Conservation (phyloP, 2,329 filamentous ascomycete genomes). For the Metarhizium brunneum region DNA sequence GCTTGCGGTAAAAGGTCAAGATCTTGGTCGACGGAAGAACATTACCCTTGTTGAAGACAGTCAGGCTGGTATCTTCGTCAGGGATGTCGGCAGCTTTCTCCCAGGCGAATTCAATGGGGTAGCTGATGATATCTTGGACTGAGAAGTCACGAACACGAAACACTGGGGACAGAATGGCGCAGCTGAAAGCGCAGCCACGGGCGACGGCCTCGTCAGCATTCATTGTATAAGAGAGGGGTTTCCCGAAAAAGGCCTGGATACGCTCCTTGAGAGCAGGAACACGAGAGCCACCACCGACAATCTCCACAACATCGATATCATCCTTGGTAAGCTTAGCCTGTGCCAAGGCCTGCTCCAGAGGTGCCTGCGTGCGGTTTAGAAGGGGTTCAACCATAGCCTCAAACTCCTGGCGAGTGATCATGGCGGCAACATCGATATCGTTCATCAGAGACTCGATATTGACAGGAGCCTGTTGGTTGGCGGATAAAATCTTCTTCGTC, state of each 20-base stretch:
- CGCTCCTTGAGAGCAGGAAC: constrained; percentile 86
- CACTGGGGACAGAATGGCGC: constrained; percentile 90
- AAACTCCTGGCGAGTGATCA: constrained; percentile 90
- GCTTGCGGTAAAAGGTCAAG: constrained; percentile 97
- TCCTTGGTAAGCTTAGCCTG: constrained; percentile 85
- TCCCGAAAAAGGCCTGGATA: constrained; percentile 86
- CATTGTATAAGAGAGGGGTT: constrained; percentile 86
- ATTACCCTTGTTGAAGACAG: constrained; percentile 95
- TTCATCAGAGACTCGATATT: constrained; percentile 99
- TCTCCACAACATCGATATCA: constrained; percentile 87
- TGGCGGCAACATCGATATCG: constrained; percentile 79
- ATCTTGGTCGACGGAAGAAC: constrained; percentile 98
- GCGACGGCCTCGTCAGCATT: constrained; percentile 98
- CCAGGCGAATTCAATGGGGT: constrained; percentile 98
- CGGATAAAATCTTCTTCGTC: constrained; percentile 95
- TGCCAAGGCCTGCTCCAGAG: constrained; percentile 85
- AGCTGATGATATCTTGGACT: constrained; percentile 94
- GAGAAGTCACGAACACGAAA: constrained; percentile 98
- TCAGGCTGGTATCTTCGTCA: constrained; percentile 94
- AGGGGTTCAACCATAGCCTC: constrained; percentile 85
- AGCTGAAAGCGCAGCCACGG: constrained; percentile 93
- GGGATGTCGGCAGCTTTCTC: constrained; percentile 98
- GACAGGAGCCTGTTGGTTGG: constrained; percentile 83
- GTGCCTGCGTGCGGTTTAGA: constrained; percentile 59
- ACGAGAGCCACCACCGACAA: constrained; percentile 91